phyloP scores from a whole-genome alignment of 306 rosid genomes.

The Cucurbita ficifolia region DNA sequence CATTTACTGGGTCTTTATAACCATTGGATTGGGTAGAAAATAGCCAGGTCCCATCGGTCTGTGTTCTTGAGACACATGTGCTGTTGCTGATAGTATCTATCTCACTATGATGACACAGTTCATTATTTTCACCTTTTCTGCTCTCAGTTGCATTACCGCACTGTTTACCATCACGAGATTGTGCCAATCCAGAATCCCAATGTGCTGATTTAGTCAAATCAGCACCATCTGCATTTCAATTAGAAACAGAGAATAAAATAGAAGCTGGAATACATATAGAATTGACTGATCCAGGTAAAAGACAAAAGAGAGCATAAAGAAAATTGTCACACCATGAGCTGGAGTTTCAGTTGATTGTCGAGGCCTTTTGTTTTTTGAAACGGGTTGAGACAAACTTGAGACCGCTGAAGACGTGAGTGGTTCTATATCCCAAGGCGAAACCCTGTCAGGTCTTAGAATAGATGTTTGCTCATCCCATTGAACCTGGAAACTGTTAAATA shows the following conservation, averaged over 20 bases:
- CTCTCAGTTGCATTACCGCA: constrained; percentile 24
- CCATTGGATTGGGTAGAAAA: constrained; percentile 38
- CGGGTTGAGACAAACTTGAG: constrained; percentile 32
- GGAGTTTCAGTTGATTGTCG: constrained; percentile 49
- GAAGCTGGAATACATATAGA: not conserved
- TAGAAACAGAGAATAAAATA: not conserved
- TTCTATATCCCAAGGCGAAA: constrained; percentile 91
- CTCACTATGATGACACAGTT: constrained; percentile 37
- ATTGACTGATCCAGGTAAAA: not conserved
- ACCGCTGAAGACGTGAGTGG: constrained; percentile 18
- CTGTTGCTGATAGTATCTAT: constrained; percentile 28
- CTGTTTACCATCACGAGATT: constrained; percentile 32
- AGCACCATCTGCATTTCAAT: constrained; percentile 22
- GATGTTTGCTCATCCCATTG: constrained; percentile 94
- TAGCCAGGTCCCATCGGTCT: constrained; percentile 44
- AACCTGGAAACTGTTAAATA: constrained; percentile 36
- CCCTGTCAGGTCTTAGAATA: constrained; percentile 70
- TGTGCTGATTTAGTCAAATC: constrained; percentile 34
- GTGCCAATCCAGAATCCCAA: constrained; percentile 41
- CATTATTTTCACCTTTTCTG: constrained; percentile 32
- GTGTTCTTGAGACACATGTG: constrained; percentile 34
- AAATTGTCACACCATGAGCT: constrained; percentile 35
- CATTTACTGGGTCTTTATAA: constrained; percentile 38
- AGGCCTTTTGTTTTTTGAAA: constrained; percentile 63
- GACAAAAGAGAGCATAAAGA: not conserved